Conservation (phyloP, 2,329 filamentous ascomycete genomes). For the Alternaria arbusti region DNA sequence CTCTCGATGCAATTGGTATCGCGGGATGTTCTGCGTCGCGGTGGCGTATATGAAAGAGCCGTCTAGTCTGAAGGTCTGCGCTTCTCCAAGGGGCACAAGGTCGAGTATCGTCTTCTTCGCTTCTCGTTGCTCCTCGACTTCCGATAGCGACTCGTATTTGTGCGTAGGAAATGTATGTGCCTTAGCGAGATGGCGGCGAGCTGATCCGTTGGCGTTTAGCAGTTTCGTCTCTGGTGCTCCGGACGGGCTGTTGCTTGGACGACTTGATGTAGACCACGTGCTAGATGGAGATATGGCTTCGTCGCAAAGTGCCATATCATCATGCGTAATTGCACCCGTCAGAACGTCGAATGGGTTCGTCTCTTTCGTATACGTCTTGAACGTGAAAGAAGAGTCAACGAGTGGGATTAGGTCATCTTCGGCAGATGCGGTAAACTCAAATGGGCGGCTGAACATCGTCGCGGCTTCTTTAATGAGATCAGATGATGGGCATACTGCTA, state of each 20-base stretch:
- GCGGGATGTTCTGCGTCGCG: constrained; percentile 20
- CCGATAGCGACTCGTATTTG: no score
- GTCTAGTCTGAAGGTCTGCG: constrained; percentile 20
- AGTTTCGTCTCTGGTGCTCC: not conserved
- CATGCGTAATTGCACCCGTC: not conserved
- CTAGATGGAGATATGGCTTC: constrained; percentile 4
- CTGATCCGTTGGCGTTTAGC: not conserved
- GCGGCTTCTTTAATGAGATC: not conserved
- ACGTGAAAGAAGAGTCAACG: not conserved
- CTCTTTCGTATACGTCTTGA: not conserved
- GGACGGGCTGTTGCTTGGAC: constrained; percentile 1
- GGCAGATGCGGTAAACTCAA: not conserved
- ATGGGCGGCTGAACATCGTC: not conserved
- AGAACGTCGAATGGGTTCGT: not conserved
- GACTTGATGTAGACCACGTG: constrained; percentile 1
- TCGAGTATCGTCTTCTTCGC: constrained; percentile 6
- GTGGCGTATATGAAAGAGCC: constrained; percentile 28
- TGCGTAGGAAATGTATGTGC: constrained; percentile 3
- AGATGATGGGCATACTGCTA: not conserved
- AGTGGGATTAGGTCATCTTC: not conserved
- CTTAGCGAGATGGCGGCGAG: not conserved
- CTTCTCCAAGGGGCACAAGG: constrained; percentile 21
- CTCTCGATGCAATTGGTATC: constrained; percentile 31
- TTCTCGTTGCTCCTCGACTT: not conserved
- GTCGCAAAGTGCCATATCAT: not conserved